Conservation (phyloP, 768 basidiomycete species). For the Tephrocybe sp. region DNA sequence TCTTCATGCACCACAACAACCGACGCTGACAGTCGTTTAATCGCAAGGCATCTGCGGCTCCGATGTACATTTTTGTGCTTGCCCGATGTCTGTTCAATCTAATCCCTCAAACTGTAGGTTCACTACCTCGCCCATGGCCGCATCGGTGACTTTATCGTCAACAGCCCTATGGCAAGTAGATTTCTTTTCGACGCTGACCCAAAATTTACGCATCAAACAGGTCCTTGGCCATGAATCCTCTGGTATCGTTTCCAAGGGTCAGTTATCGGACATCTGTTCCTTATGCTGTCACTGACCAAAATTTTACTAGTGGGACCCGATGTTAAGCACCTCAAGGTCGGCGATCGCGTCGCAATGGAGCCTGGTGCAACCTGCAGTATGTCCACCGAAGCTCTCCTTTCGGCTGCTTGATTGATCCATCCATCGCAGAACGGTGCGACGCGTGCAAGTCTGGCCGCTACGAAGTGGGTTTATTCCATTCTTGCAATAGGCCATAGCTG, state of each 20-base stretch:
- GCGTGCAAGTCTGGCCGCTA: conserved; percentile 84
- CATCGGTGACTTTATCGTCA: conserved; percentile 79
- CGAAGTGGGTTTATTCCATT: conserved; percentile 49
- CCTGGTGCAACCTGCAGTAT: conserved; percentile 82
- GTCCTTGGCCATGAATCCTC: conserved; percentile 94
- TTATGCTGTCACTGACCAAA: not conserved
- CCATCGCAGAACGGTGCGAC: conserved; percentile 56
- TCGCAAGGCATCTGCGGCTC: conserved; percentile 84
- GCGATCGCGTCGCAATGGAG: conserved; percentile 91
- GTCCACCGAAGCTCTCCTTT: conserved; percentile 19
- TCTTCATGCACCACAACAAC: conserved; percentile 2
- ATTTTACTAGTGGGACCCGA: conserved; percentile 66
- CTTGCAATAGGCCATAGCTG: not conserved
- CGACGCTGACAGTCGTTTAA: conserved; percentile 5
- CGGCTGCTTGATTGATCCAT: conserved; percentile 2
- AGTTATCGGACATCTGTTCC: conserved; percentile 2
- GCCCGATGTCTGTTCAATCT: conserved; percentile 13
- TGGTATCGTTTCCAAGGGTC: conserved; percentile 73
- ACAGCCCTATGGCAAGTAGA: conserved; percentile 69
- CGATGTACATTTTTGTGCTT: conserved; percentile 51
- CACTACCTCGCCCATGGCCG: conserved; percentile 80
- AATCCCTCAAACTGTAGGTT: conserved; percentile 42
- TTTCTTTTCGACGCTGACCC: not conserved
- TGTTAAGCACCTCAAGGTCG: conserved; percentile 75
- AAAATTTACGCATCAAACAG: conserved; percentile 72